Conservation (phyloP, 2,329 filamentous ascomycete genomes). For the Ophiocordyceps polyrhachis-furcata region DNA sequence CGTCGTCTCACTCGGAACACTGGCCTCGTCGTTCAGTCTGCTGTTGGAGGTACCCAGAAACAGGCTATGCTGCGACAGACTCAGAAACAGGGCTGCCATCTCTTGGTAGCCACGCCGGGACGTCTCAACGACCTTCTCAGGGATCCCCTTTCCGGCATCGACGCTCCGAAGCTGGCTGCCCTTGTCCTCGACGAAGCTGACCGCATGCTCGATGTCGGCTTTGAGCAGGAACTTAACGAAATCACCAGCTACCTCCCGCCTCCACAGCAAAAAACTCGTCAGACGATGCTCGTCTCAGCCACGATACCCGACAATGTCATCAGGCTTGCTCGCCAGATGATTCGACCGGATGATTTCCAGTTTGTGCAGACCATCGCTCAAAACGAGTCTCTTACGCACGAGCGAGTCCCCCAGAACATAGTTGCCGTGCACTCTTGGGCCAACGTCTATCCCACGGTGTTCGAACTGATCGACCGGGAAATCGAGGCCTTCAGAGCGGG, state of each 20-base stretch:
- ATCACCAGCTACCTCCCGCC: slow-evolving; percentile 47
- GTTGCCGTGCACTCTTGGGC: slow-evolving; percentile 49
- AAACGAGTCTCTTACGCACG: slow-evolving; percentile 71
- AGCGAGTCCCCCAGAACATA: slow-evolving; percentile 63
- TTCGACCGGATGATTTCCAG: slow-evolving; percentile 64
- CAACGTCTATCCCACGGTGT: slow-evolving; percentile 56
- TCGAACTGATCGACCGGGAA: slow-evolving; percentile 55
- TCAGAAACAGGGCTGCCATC: slow-evolving; percentile 60
- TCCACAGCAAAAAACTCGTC: slow-evolving; percentile 44
- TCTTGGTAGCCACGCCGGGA: slow-evolving; percentile 81
- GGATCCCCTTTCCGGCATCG: slow-evolving; percentile 43
- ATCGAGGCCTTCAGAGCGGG: slow-evolving; percentile 22
- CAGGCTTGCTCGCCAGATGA: slow-evolving; percentile 54
- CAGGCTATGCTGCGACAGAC: slow-evolving; percentile 45
- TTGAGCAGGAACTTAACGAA: slow-evolving; percentile 43
- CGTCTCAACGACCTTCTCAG: slow-evolving; percentile 65
- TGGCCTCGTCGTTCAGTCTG: slow-evolving; percentile 47
- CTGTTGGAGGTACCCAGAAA: slow-evolving; percentile 88
- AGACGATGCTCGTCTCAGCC: slow-evolving; percentile 90
- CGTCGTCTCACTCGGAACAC: slow-evolving; percentile 45
- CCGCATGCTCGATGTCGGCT: slow-evolving; percentile 93
- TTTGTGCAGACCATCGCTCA: slow-evolving; percentile 77
- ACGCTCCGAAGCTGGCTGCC: slow-evolving; percentile 68
- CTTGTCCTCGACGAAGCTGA: slow-evolving; percentile 95
- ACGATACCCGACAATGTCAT: slow-evolving; percentile 78